Conservation (phyloP, 768 basidiomycete genomes). For the Lactarius akahatsu region DNA sequence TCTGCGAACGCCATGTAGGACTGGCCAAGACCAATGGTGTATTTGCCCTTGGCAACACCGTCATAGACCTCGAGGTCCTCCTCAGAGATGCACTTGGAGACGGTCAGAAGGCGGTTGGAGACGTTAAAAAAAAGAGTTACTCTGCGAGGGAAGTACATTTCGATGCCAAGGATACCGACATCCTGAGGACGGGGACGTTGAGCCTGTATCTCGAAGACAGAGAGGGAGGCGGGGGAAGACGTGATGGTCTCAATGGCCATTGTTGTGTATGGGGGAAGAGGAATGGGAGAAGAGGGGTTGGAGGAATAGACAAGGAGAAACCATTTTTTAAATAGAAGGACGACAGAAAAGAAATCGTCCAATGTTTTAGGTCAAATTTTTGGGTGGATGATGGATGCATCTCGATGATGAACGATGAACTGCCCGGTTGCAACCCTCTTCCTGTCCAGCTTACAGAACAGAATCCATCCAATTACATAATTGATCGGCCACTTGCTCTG, state of each 20-base stretch:
- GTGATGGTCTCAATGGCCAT: slow-evolving; percentile 29
- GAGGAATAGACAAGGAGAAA: neutral
- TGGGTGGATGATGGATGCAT: neutral
- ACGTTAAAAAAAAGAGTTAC: neutral
- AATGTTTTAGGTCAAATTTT: slow-evolving; percentile 27
- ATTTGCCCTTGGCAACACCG: slow-evolving; percentile 70
- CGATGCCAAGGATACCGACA: slow-evolving; percentile 31
- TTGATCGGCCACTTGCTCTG: slow-evolving; percentile 11
- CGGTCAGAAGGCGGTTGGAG: neutral
- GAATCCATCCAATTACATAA: slow-evolving; percentile 20
- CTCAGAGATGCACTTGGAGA: slow-evolving; percentile 85
- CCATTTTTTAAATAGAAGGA: slow-evolving; percentile 21
- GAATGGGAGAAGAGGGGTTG: neutral
- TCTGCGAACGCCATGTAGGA: slow-evolving; percentile 99
- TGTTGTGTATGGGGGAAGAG: slow-evolving; percentile 8
- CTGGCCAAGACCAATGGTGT: slow-evolving; percentile 98
- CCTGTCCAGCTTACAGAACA: slow-evolving; percentile 18
- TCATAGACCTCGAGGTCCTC: slow-evolving; percentile 57
- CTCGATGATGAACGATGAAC: no score
- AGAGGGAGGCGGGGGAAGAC: slow-evolving; percentile 14
- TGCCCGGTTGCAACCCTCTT: no score
- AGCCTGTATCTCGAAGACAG: slow-evolving; percentile 28
- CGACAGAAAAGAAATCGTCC: slow-evolving; percentile 23
- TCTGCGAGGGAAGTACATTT: slow-evolving; percentile 30
- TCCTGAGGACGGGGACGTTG: slow-evolving; percentile 29